A percentile compares a stretch with the other conserved stretches of the same genome.
phyloP scores from a whole-genome alignment of 345 rosid species.

The Sisymbrium altissimum region DNA sequence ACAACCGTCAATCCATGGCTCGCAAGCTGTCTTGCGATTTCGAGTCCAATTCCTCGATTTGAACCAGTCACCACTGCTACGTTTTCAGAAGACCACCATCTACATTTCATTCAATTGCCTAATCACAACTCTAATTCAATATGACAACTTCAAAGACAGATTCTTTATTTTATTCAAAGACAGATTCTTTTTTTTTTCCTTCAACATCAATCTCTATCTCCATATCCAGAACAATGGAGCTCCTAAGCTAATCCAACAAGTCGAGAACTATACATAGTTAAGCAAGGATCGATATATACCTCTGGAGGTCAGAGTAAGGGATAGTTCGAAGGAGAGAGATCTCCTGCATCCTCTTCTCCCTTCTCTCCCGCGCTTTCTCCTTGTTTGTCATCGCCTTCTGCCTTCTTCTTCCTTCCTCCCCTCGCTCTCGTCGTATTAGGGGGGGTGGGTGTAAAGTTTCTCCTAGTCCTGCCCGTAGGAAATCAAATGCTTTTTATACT shows the following conservation, averaged over 20 bases:
- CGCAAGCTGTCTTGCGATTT: constrained; percentile 78
- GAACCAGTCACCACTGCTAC: constrained; percentile 85
- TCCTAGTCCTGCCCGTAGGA: background rate
- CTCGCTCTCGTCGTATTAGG: background rate
- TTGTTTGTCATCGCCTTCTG: constrained; percentile 45
- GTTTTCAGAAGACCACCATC: constrained; percentile 89
- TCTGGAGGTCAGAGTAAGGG: constrained; percentile 82
- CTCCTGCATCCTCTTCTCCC: constrained; percentile 77
- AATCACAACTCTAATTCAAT: background rate
- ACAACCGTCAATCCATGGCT: constrained; percentile 69
- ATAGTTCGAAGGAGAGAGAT: constrained; percentile 82
- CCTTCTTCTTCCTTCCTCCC: too few relatives aligned
- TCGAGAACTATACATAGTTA: background rate
- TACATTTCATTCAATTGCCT: constrained; percentile 21
- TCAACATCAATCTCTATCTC: background rate
- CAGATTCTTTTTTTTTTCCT: too few relatives aligned
- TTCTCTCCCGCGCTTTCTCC: constrained; percentile 67
- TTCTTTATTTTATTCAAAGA: too few relatives aligned
- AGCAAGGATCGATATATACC: too few relatives aligned
- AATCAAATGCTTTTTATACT: background rate
- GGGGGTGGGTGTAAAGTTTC: background rate
- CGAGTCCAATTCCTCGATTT: constrained; percentile 84
- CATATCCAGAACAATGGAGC: background rate
- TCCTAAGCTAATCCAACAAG: background rate
- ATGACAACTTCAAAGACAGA: too few relatives aligned